These are phyloP conservation scores for Phytophthora fragariaefolia DNA, from an alignment of 352 stramenopile species.

Conservation along the genomic window DNA sequence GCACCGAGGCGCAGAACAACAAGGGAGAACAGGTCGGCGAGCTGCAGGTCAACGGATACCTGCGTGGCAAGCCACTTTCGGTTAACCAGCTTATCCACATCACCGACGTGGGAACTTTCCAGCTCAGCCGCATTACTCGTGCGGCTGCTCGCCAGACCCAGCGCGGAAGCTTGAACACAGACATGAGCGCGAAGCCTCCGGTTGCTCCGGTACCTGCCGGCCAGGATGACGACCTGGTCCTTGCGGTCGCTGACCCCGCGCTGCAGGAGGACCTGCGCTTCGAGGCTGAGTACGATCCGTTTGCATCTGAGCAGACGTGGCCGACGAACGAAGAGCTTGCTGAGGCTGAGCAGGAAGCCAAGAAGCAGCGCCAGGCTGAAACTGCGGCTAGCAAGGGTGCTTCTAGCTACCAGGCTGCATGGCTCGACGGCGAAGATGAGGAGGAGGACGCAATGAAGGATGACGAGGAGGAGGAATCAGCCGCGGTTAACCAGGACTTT, in stretches of 20 bases:
- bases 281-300: constrained; percentile 92
- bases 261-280: constrained; percentile 86
- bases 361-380: constrained; percentile 62
- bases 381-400: constrained; percentile 60
- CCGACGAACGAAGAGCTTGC: constrained; percentile 96
- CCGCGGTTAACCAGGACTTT: constrained; percentile 76
- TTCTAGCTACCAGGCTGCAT: constrained; percentile 96
- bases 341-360: constrained; percentile 73
- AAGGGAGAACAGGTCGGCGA: constrained; percentile 58
- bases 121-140: constrained; percentile 79
- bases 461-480: constrained; percentile 49
- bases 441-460: constrained; percentile 69
- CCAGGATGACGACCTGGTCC: constrained; percentile 48
- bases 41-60: constrained; percentile 94
- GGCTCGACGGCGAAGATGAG: constrained; percentile 87
- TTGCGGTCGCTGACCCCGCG: constrained; percentile 68
- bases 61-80: constrained; percentile 94
- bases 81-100: constrained; percentile 98
- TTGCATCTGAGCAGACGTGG: constrained; percentile 98
- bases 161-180: constrained; percentile 44
- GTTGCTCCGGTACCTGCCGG: constrained; percentile 18
- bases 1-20: constrained; percentile 45
- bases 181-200: constrained; percentile 30
- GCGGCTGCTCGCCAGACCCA: constrained; percentile 54
- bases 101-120: constrained; percentile 95